Base-by-base conservation (phyloP, 73 alveolate species). In the Loxodes magnus region DNA sequence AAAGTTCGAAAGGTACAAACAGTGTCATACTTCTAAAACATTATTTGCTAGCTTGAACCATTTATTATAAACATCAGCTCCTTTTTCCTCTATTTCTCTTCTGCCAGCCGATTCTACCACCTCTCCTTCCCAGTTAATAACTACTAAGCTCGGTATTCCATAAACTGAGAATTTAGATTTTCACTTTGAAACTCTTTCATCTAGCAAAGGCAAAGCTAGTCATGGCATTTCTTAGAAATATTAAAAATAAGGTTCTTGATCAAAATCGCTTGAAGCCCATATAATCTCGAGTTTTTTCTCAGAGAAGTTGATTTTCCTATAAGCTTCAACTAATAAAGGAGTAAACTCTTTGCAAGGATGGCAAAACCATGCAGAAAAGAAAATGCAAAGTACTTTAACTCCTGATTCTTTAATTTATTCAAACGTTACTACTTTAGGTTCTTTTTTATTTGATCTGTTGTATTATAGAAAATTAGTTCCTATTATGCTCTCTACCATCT, bases 301-400 rank as follows among this genome's bases (percentile, higher is more conserved):
- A 30, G 77, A 74, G 17, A 53, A 74, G 69, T 84, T 84, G 25
- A 67, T 63, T 39, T 87, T 91, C 59, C 79, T 79, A 65, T 87
- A 87, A 48, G 79, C 67, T 9, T 87, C 93, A 27, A 65, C 69
- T 38, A 83, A 43, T 57, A 80, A 36, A 53, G 94, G 93, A 43
- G 86, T 87, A 72, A 87, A 87, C 28, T 65, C 79, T 22, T 61
- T 17, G 74, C 95, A 79, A 14, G 97, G 94, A 37, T 92, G 91
- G 55, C 94, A 87, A 77, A 82, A 64, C 64, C 71, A 51, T 48
- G 82, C 85, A 6, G 82, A 48, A 71, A 67, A 79, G 58, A 66
- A 79, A 43, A 79, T 27, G 28, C 88, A 70, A 16, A 58, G 56
- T 27, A 64, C 46, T 37, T 73, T n/a, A n/a, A n/a, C n/a, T n/a